These are phyloP conservation scores for Ogataea allantospora DNA, from an alignment of 805 yeast species.

Conservation along the genomic window DNA sequence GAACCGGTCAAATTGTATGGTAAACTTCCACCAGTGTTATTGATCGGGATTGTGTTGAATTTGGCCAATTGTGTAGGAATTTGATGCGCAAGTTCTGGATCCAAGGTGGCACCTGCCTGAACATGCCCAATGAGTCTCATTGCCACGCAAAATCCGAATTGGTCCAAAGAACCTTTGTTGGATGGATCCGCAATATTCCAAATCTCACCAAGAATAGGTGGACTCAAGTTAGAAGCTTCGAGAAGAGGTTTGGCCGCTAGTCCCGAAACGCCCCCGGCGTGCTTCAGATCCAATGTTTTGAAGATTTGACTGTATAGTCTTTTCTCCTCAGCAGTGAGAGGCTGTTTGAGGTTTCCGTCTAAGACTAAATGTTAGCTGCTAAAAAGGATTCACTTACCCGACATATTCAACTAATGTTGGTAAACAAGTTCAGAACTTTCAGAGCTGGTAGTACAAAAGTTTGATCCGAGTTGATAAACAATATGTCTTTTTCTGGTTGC, in stretches of 20 bases:
- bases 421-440: neutral
- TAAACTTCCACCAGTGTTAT: slow-evolving; percentile 36
- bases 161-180: slow-evolving; percentile 80
- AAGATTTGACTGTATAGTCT: slow-evolving; percentile 71
- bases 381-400: slow-evolving; percentile 13
- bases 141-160: slow-evolving; percentile 78
- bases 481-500: neutral
- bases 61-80: slow-evolving; percentile 63
- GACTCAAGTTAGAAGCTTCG: slow-evolving; percentile 81
- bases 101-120: slow-evolving; percentile 64
- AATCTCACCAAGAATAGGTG: slow-evolving; percentile 77
- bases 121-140: slow-evolving; percentile 87
- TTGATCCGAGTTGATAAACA: slow-evolving; percentile 9
- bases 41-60: slow-evolving; percentile 42
- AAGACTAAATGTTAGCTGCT: slow-evolving; percentile 6
- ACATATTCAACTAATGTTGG: slow-evolving; percentile 6
- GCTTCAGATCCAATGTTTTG: slow-evolving; percentile 73
- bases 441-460: no score
- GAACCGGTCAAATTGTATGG: slow-evolving; percentile 21
- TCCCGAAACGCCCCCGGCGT: slow-evolving; percentile 82
- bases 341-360: slow-evolving; percentile 27
- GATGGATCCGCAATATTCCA: slow-evolving; percentile 95
- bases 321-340: slow-evolving; percentile 73
- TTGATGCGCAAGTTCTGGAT: slow-evolving; percentile 46
- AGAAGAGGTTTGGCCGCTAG: slow-evolving; percentile 78